Evolutionary conservation across 2,329 filamentous ascomycete genomes (phyloP).

Genomic region (Fusarium nanum): DNA sequence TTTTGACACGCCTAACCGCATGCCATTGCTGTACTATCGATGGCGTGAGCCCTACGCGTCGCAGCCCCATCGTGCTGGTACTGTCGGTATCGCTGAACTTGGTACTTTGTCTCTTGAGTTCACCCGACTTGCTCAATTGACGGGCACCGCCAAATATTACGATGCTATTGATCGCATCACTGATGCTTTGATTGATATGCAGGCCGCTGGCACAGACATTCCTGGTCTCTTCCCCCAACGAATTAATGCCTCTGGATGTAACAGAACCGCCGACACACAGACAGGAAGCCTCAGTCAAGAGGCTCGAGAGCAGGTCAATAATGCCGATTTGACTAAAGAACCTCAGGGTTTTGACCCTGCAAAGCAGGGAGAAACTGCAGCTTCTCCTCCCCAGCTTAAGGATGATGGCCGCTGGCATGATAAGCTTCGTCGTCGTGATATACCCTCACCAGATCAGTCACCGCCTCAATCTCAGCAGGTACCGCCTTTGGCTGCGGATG

Average conservation of each 20-base stretch:
- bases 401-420: constrained; percentile 38
- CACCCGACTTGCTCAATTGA: constrained; percentile 87
- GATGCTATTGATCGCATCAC: constrained; percentile 90
- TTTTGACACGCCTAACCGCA: constrained; percentile 93
- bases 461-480: constrained; percentile 8
- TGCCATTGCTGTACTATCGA: constrained; percentile 84
- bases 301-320: constrained; percentile 53
- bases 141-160: constrained; percentile 84
- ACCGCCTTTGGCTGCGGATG: constrained; percentile 52
- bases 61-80: constrained; percentile 71
- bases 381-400: constrained; percentile 23
- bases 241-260: constrained; percentile 84
- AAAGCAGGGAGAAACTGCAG: constrained; percentile 6
- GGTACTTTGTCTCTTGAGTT: constrained; percentile 89
- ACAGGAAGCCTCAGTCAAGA: constrained; percentile 49
- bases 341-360: constrained; percentile 45
- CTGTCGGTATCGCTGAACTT: constrained; percentile 74
- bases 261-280: constrained; percentile 60
- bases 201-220: constrained; percentile 74
- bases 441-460: not conserved
- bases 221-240: constrained; percentile 84
- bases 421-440: constrained; percentile 33
- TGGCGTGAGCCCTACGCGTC: constrained; percentile 76
- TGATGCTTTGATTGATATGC: constrained; percentile 79
- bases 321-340: constrained; percentile 45